A percentile compares a stretch with the other conserved stretches of the same genome.
These are phyloP conservation scores for Ophiosphaerella herpotricha DNA, from an alignment of 2,329 filamentous ascomycete genomes.

Conservation along the genomic window DNA sequence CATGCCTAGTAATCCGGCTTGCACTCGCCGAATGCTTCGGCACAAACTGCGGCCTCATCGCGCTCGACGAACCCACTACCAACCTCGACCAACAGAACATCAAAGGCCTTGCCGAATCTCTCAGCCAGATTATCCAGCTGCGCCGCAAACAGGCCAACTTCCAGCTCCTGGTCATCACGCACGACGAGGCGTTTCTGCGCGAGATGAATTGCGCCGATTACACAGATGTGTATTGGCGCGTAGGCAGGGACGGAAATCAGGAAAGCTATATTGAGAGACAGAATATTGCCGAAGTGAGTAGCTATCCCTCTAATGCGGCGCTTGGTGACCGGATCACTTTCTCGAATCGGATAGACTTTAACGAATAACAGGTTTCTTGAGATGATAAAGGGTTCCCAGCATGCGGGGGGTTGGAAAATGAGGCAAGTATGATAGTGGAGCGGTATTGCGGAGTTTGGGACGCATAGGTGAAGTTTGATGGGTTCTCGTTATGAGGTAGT, in stretches of 20 bases:
- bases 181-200: conserved; percentile 93
- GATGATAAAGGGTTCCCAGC: too few species aligned
- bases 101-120: conserved; percentile 78
- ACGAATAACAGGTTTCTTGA: conserved; percentile 16
- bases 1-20: conserved; percentile 95
- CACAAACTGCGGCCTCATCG: conserved; percentile 92
- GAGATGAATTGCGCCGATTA: conserved; percentile 95
- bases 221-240: conserved; percentile 87
- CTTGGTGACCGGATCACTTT: background rate
- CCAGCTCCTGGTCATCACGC: conserved; percentile 97
- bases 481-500: too few species aligned
- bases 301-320: background rate
- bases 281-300: conserved; percentile 48
- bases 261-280: conserved; percentile 81
- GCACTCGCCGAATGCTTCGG: conserved; percentile 97
- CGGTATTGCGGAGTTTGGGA: too few species aligned
- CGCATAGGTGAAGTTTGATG: too few species aligned
- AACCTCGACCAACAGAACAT: conserved; percentile 97
- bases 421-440: too few species aligned
- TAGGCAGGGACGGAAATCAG: conserved; percentile 80
- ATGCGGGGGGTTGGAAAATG: too few species aligned
- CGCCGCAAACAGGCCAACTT: conserved; percentile 90
- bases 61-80: conserved; percentile 95
- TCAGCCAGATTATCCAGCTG: conserved; percentile 84
- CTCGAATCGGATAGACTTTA: conserved; percentile 5